A percentile compares a stretch with the other conserved stretches of the same genome.
Conservation (phyloP, 345 rosid genomes). For the Cardamine occulta region DNA sequence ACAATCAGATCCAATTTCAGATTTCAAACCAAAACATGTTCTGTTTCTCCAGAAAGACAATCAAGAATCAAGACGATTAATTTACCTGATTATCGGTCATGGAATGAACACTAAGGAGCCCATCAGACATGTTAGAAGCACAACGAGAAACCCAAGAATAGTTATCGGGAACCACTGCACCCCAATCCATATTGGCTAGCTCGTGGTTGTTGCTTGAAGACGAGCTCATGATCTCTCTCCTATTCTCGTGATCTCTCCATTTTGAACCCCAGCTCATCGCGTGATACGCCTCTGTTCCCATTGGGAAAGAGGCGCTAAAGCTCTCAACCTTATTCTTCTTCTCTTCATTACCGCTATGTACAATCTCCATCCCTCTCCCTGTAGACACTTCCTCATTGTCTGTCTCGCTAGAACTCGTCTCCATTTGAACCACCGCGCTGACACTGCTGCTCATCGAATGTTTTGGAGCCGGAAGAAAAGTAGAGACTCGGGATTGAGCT, state of each 20-base stretch:
- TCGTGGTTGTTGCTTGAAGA: slow-evolving; percentile 48
- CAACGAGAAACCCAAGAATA: slow-evolving; percentile 58
- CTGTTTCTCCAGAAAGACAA: background rate
- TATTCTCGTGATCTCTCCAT: slow-evolving; percentile 52
- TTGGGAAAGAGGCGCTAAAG: slow-evolving; percentile 42
- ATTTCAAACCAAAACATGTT: background rate
- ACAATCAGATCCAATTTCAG: background rate
- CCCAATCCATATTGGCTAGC: slow-evolving; percentile 47
- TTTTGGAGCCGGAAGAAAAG: background rate
- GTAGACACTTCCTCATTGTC: slow-evolving; percentile 30
- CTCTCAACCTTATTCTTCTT: slow-evolving; percentile 31
- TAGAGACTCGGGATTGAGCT: slow-evolving; percentile 41
- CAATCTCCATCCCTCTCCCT: slow-evolving; percentile 33
- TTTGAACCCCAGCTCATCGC: slow-evolving; percentile 42
- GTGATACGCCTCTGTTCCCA: slow-evolving; percentile 41
- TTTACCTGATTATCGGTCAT: slow-evolving; percentile 56
- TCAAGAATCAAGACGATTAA: background rate
- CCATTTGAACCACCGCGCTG: slow-evolving; percentile 25
- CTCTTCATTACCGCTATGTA: slow-evolving; percentile 25
- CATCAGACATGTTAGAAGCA: slow-evolving; percentile 59
- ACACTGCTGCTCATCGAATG: slow-evolving; percentile 19
- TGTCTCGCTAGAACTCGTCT: slow-evolving; percentile 37
- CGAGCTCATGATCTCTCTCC: slow-evolving; percentile 46
- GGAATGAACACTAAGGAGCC: slow-evolving; percentile 48
- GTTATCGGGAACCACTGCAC: slow-evolving; percentile 50